A percentile compares a stretch with the other conserved stretches of the same genome.
These are phyloP conservation scores for Blastobotrys capitulatus DNA, from an alignment of 1,139 yeast genomes.

Conservation along the genomic window DNA sequence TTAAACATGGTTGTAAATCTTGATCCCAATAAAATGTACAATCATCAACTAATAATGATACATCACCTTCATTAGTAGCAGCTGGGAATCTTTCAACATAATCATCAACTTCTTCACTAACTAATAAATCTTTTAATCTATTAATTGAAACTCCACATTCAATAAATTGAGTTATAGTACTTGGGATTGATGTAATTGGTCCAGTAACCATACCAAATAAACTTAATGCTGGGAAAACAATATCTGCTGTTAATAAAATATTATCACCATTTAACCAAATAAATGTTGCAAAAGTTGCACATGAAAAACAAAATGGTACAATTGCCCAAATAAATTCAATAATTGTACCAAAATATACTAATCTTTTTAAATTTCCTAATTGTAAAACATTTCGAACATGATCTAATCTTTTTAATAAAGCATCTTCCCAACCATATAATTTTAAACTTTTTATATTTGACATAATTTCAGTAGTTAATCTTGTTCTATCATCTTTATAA, in stretches of 20 bases:
- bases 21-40: slow-evolving; percentile 45
- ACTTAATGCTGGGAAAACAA: slow-evolving; percentile 67
- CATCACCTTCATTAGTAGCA: slow-evolving; percentile 32
- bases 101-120: slow-evolving; percentile 43
- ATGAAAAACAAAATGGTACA: slow-evolving; percentile 61
- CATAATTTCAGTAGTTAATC: slow-evolving; percentile 58
- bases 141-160: slow-evolving; percentile 58
- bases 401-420: slow-evolving; percentile 46
- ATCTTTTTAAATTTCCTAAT: slow-evolving; percentile 60
- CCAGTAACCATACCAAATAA: slow-evolving; percentile 53
- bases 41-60: slow-evolving; percentile 39
- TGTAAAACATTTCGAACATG: slow-evolving; percentile 83
- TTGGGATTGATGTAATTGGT: slow-evolving; percentile 47
- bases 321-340: slow-evolving; percentile 57
- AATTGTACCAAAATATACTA: slow-evolving; percentile 37
- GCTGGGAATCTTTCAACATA: slow-evolving; percentile 36
- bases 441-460: slow-evolving; percentile 63
- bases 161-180: slow-evolving; percentile 44
- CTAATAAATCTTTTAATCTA: slow-evolving; percentile 50
- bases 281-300: slow-evolving; percentile 54
- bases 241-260: slow-evolving; percentile 58
- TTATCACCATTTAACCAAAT: slow-evolving; percentile 36
- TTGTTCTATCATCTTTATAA: slow-evolving; percentile 55
- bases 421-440: slow-evolving; percentile 69
- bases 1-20: background rate